A percentile compares a stretch with the other conserved stretches of the same genome.
Conservation (phyloP, 257 asterid genomes). For the Marsdenia floribunda region DNA sequence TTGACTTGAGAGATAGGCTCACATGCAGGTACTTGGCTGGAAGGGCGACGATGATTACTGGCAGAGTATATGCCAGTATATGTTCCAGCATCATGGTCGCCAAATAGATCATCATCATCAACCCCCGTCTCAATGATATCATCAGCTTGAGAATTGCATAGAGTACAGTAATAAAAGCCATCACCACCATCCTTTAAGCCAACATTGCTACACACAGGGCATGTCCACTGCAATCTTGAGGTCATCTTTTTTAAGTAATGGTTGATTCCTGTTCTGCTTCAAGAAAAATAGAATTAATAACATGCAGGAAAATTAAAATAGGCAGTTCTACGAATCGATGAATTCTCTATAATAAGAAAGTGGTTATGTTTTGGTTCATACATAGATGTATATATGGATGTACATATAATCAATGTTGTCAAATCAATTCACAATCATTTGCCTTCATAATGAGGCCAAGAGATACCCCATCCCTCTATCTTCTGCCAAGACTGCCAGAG, state of each 20-base stretch:
- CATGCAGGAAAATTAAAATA: neutral
- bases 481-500: no score
- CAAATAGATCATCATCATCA: conserved; percentile 43
- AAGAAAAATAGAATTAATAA: neutral
- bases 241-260: conserved; percentile 11
- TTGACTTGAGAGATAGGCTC: conserved; percentile 45
- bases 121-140: conserved; percentile 43
- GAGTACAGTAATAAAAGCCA: conserved; percentile 50
- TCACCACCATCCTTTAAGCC: conserved; percentile 42
- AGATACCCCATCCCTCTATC: no score
- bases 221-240: conserved; percentile 27
- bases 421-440: no score
- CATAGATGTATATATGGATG: no score
- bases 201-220: conserved; percentile 40
- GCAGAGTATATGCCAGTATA: conserved; percentile 32
- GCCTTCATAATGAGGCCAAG: no score
- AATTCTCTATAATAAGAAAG: neutral
- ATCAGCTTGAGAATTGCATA: conserved; percentile 55
- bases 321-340: neutral
- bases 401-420: no score
- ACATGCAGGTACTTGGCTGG: conserved; percentile 17
- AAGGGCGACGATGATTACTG: conserved; percentile 28
- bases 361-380: no score
- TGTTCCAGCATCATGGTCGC: conserved; percentile 11
- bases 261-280: neutral